These are phyloP conservation scores for Peronospora tabacina DNA, from an alignment of 352 stramenopile genomes.

Conservation along the genomic window DNA sequence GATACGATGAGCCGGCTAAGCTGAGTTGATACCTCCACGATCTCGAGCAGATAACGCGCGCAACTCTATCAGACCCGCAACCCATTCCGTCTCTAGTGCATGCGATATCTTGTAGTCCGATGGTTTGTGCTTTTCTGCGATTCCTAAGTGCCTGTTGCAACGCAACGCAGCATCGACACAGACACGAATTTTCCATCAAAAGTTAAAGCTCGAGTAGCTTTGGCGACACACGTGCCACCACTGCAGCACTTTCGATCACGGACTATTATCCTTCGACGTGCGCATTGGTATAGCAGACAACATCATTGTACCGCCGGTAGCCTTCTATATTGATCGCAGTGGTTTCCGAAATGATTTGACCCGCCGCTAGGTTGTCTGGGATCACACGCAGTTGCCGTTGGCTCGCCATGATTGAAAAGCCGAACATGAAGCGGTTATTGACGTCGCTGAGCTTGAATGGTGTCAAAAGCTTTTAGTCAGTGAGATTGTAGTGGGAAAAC, in stretches of 20 bases:
- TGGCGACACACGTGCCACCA: slow-evolving; percentile 78
- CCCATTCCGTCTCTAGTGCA: slow-evolving; percentile 40
- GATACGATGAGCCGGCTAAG: slow-evolving; percentile 20
- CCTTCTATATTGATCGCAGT: slow-evolving; percentile 38
- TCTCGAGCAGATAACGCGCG: slow-evolving; percentile 50
- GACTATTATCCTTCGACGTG: slow-evolving; percentile 46
- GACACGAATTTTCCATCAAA: slow-evolving; percentile 40
- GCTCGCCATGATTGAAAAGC: slow-evolving; percentile 44
- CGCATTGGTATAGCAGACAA: slow-evolving; percentile 33
- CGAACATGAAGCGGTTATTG: slow-evolving; percentile 48
- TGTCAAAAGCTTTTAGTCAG: slow-evolving; percentile 35
- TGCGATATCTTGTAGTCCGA: slow-evolving; percentile 34
- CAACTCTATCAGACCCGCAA: slow-evolving; percentile 19
- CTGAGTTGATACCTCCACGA: slow-evolving; percentile 45
- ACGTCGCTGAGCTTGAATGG: slow-evolving; percentile 31
- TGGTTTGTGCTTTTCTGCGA: slow-evolving; percentile 22
- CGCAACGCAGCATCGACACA: slow-evolving; percentile 25
- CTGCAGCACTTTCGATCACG: slow-evolving; percentile 47
- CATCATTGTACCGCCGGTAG: slow-evolving; percentile 28
- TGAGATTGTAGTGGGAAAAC: too few species aligned
- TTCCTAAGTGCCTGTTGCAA: slow-evolving; percentile 15
- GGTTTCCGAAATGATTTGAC: slow-evolving; percentile 58
- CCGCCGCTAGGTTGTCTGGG: slow-evolving; percentile 48
- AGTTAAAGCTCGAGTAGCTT: slow-evolving; percentile 55
- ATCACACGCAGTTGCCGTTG: slow-evolving; percentile 21